Conservation (phyloP, 2,329 filamentous ascomycete species). For the Cytospora leucostoma region DNA sequence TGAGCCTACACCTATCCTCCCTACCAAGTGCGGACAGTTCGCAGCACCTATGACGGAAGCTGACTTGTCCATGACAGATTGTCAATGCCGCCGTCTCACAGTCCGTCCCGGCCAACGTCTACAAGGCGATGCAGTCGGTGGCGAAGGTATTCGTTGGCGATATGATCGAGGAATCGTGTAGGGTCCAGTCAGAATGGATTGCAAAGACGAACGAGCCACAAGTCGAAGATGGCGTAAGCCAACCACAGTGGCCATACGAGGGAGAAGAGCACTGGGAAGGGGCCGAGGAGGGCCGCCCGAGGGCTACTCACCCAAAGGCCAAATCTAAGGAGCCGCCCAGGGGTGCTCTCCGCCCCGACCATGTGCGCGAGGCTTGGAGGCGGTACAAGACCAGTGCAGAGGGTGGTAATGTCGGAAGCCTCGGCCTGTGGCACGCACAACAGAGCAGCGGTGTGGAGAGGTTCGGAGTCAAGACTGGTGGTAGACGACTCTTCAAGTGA, state of each 20-base stretch:
- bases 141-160: slow-evolving; percentile 78
- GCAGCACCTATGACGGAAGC: neutral
- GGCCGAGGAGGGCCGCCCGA: slow-evolving; percentile 26
- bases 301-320: slow-evolving; percentile 36
- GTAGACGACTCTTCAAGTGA: slow-evolving; percentile 56
- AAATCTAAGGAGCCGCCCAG: slow-evolving; percentile 43
- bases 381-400: slow-evolving; percentile 66
- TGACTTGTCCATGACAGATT: slow-evolving; percentile 48
- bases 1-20: slow-evolving; percentile 39
- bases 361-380: slow-evolving; percentile 71
- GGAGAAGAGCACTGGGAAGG: slow-evolving; percentile 33
- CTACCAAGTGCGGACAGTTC: neutral
- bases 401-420: slow-evolving; percentile 62
- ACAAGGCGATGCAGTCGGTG: slow-evolving; percentile 73
- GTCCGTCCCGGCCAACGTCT: slow-evolving; percentile 72
- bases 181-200: slow-evolving; percentile 72
- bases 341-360: slow-evolving; percentile 70
- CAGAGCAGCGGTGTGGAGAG: slow-evolving; percentile 61
- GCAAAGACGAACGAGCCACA: slow-evolving; percentile 58
- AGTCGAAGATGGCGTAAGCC: slow-evolving; percentile 47
- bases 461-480: slow-evolving; percentile 56
- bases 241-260: slow-evolving; percentile 37
- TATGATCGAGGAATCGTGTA: slow-evolving; percentile 70
- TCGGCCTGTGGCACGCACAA: slow-evolving; percentile 63
- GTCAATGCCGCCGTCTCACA: slow-evolving; percentile 81